Base-by-base conservation (phyloP, 2,329 filamentous ascomycete genomes). In the Ophiognomonia clavigignenti-juglandacearum region DNA sequence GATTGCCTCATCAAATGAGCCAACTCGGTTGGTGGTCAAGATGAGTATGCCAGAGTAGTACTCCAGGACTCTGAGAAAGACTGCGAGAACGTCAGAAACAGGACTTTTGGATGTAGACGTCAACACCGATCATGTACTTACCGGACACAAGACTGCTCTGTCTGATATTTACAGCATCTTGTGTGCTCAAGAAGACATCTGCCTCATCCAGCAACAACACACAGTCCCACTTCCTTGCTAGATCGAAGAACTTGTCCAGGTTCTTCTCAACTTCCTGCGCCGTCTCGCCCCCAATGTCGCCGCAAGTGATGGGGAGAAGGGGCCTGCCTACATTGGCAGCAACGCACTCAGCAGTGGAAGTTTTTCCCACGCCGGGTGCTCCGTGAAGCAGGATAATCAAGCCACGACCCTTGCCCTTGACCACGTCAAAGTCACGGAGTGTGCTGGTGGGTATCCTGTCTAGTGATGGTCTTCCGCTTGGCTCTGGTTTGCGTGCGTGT, bases 1-100 rank as follows among this genome's bases (percentile, higher is more conserved):
- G n/a, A 49, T 32, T 4, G 47, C 47, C 36, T 49, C 47, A n/a
- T 49, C 47, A 23, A 45, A 39, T 14, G 29, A 39, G n/a, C 42
- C 47, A 11, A 37, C 36, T 2, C 47, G 47, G 22, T 49, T 45
- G 3, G 47, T 45, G 13, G 47, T 49, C 22, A 49, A 29, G 23
- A 49, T 40, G 10, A 49, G n/a, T n/a, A n/a, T n/a, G n/a, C n/a
- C n/a, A n/a, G n/a, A n/a, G n/a, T n/a, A n/a, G n/a, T n/a, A n/a
- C 37, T 49, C 47, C 19, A 49, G 26, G 18, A 26, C 32, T 14
- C 42, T 35, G 8, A 49, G 29, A 24, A 49, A 45, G 3, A 49
- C 42, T 23, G 2, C 18, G 23, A 39, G n/a, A 29, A 29, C 26
- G 26, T 29, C 26, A 29, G 26, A n/a, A 7, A 7, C 26, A 13